Conservation (phyloP, 352 stramenopile species). For the Elongisporangium senticosum region DNA sequence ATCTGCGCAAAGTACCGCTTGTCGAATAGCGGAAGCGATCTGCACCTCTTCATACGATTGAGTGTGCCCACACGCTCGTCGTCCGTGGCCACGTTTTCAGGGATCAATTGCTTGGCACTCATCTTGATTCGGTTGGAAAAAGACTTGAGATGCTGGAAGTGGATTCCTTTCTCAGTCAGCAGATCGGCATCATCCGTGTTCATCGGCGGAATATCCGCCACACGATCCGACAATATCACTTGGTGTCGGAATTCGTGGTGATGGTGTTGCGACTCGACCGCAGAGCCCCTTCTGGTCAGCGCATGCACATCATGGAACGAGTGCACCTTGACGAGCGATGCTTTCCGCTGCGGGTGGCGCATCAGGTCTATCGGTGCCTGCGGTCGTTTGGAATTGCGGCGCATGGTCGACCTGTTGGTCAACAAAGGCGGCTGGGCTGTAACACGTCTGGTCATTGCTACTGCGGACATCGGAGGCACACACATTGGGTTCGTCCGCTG, state of each 20-base stretch:
- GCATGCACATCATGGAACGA: conserved; percentile 7
- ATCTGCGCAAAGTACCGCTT: conserved; percentile 26
- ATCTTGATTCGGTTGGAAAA: background rate
- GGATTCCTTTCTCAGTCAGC: background rate
- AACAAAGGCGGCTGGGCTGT: background rate
- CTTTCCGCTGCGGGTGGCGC: background rate
- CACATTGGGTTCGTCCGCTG: background rate
- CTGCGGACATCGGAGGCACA: background rate
- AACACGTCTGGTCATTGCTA: too few relatives aligned
- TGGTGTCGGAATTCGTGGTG: background rate
- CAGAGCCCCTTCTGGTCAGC: background rate
- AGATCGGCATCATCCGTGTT: background rate
- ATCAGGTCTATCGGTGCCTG: conserved; percentile 9
- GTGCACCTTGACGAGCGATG: conserved; percentile 9
- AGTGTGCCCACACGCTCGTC: conserved; percentile 8
- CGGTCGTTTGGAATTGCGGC: conserved; percentile 7
- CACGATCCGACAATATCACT: background rate
- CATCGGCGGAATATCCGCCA: background rate
- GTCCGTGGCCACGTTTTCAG: background rate
- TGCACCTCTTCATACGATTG: conserved; percentile 30
- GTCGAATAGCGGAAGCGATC: conserved; percentile 44
- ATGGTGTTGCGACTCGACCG: background rate
- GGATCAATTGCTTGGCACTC: background rate
- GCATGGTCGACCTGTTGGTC: conserved; percentile 11
- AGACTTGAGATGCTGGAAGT: background rate